Evolutionary conservation across 768 basidiomycete species (phyloP), one percentile per base, ranked within the genome.

Genomic region (Leucogyrophana mollusca): DNA sequence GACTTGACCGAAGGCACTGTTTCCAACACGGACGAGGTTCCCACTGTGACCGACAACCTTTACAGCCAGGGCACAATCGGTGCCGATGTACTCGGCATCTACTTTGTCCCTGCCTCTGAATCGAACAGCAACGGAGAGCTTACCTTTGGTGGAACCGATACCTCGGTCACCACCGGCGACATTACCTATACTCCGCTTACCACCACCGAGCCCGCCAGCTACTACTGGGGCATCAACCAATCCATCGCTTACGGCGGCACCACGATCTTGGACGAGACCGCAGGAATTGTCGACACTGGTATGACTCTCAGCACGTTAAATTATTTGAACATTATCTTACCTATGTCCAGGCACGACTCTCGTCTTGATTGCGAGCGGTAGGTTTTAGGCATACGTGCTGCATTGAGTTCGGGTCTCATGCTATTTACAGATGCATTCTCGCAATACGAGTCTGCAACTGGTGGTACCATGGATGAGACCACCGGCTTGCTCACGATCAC

Each of bases 21-120:
- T 9, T 40, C 23, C 13, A 46, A 46, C 30, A 23, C 30, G 2
- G 20, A 23, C 3, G 23, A 25, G 6, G 52, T 69, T 27, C 62
- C 66, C 3, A 73, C 71, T 7, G 65, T 72, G 9, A 56, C 52
- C 9, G 61, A 72, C 53, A 70, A 65, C 46, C 64, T 72, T 4
- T 57, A 46, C 40, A 24, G 36, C 4, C 62, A 68, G 44, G 60
- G 61, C 21, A 40, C 43, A 9, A 70, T 72, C 38, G 36, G 37
- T 4, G 34, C 56, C 2, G 49, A 62, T 9, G 53, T 61, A 0
- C 40, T 72, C 18, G 67, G 66, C 6, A 49, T 72, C n/a, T 69
- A 58, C 43, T 71, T 69, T 47, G 49, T 46, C 21, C 65, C 66
- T 6, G 20, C 45, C 18, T 42, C 57, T 11, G 54, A 39, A 11